These are phyloP conservation scores for Diversispora epigaea DNA, from an alignment of 192 early-diverging fungal species.

Conservation along the genomic window DNA sequence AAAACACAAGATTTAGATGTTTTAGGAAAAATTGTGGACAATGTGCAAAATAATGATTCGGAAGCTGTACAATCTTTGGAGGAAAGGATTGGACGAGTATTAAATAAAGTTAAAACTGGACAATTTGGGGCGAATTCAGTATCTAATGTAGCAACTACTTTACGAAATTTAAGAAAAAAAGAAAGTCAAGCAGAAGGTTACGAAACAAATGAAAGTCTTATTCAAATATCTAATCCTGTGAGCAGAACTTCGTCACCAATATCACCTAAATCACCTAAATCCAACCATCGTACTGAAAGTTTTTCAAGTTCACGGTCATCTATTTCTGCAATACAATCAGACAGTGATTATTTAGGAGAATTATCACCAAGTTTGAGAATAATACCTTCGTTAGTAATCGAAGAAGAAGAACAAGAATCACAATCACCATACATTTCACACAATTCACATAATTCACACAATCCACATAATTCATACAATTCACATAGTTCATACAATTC, in stretches of 20 bases:
- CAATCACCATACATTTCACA: neutral
- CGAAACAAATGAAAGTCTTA: too few relatives aligned
- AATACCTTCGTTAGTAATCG: neutral
- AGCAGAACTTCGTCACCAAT: neutral
- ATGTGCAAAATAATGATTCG: neutral
- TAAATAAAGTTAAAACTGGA: slow-evolving; percentile 13
- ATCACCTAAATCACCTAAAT: neutral
- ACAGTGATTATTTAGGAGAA: neutral
- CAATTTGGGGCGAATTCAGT: neutral
- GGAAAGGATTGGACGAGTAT: slow-evolving; percentile 29
- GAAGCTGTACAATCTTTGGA: slow-evolving; percentile 15
- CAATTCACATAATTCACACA: too few relatives aligned
- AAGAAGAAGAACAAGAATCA: neutral
- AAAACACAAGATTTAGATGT: slow-evolving; percentile 24
- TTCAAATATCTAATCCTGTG: too few relatives aligned
- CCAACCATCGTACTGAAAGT: neutral
- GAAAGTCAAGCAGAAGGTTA: too few relatives aligned
- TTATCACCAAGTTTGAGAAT: neutral
- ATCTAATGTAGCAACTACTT: neutral
- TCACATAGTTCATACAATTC: too few relatives aligned
- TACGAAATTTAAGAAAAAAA: neutral
- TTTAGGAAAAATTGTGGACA: slow-evolving; percentile 17
- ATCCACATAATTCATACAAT: too few relatives aligned
- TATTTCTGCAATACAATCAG: neutral
- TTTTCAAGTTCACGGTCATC: neutral